Evolutionary conservation across 257 asterid genomes (phyloP), one percentile per base, ranked within the genome.

Genomic region (Linaria vulgaris): DNA sequence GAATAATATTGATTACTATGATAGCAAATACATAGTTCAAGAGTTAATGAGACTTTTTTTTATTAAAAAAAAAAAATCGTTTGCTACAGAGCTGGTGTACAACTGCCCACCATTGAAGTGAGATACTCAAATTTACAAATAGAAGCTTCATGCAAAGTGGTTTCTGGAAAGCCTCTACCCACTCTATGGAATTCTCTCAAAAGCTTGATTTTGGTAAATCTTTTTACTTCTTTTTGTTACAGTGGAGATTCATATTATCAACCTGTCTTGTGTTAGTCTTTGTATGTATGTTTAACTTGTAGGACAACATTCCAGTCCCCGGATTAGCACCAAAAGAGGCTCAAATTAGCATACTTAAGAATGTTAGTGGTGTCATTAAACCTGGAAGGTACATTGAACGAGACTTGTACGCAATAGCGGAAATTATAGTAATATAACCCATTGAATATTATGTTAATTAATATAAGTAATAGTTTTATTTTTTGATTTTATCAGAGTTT

Each of bases 151-250:
- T 82, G 89, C 68, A 80, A 82, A 73, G 88, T 87, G 69, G 90
- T 87, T 54, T 45, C 78, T 17, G 95, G 92, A 49, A 84, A 80
- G 74, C 91, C 95, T 25, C 79, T 86, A 20, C 95, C 95, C 9
- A 84, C 86, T 23, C 83, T 84, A 27, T 87, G 95, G 95, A 87
- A 84, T 69, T 76, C 88, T 61, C 22, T 86, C 61, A 86, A 86
- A 69, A 74, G 83, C 78, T 16, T 69, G 63, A 6, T 82, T 48
- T 43, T 45, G 79, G 91, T 83, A 68, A 67, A n/a, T n/a, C n/a
- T n/a, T n/a, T n/a, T n/a, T n/a, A n/a, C n/a, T n/a, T n/a, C n/a
- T n/a, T n/a, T n/a, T n/a, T n/a, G n/a, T n/a, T n/a, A n/a, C n/a
- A n/a, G n/a, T n/a, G n/a, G n/a, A n/a, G n/a, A n/a, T n/a, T n/a